Base-by-base conservation (phyloP, 139 green algal genomes). In the Chara braunii region DNA sequence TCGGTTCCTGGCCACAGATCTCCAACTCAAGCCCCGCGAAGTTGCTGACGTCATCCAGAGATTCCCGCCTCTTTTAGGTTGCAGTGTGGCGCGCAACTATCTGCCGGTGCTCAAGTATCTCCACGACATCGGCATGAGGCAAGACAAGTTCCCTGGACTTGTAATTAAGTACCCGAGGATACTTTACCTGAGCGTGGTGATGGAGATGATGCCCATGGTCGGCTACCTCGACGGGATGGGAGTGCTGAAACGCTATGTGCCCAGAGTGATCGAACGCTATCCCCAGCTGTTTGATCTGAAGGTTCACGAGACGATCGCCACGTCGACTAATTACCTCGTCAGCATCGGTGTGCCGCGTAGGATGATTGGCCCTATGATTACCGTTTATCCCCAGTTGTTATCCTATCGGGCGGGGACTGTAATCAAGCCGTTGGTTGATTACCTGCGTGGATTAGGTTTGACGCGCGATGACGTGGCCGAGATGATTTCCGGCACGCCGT, bases 301-400 rank as follows among this genome's bases (percentile, higher is more conserved):
- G 6, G 24, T 70, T 14, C 52, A 72, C 35, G 63, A 54, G 9
- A 72, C 24, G 23, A 72, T 72, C 52, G 65, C 52, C 54, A 72
- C 63, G 4, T 37, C 31, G 28, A 33, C 65, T 50, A 34, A 31
- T 14, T 72, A 70, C 54, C 37, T 72, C 12, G 63, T 72, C 7
- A 67, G 63, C 2, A 2, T 72, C 1, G 63, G 63, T 18, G 63
- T 72, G 24, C 34, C 26, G 11, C 24, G 12, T 4, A n/a, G 28
- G 9, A 14, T 37, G 7, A 14, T 72, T 1, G 63, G 63, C 24
- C 22, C 28, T 1, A 61, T 72, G 26, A 3, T 72, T n/a, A 70
- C 59, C 22, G 9, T 37, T 36, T 2, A 28, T n/a, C n/a, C 14
- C 63, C 63, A 48, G 40, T 18, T 48, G 40, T 18, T 18, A 48